These are phyloP conservation scores for Xylaria sp. DNA, from an alignment of 495 filamentous ascomycete species.

Conservation along the genomic window DNA sequence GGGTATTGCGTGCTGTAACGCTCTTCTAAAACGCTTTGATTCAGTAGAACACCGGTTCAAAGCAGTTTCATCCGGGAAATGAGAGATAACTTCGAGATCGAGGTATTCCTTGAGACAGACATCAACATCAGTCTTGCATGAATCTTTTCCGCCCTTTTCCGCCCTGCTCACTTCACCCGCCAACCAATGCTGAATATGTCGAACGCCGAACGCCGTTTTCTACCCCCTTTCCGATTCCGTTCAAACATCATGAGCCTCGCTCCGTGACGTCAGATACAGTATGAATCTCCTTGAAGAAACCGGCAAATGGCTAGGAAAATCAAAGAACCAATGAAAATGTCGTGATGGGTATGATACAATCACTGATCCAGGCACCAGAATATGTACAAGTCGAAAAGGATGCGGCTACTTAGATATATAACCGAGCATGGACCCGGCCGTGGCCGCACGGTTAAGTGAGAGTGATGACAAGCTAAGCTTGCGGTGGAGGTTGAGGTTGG, in stretches of 20 bases:
- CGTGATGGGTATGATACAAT: conserved; percentile 45
- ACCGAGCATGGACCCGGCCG: not conserved
- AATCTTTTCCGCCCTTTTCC: conserved; percentile 27
- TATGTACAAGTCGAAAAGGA: conserved; percentile 42
- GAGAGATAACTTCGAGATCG: conserved; percentile 1
- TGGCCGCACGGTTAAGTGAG: not conserved
- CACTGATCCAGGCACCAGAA: conserved; percentile 37
- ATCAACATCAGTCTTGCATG: conserved; percentile 8
- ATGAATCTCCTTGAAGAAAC: conserved; percentile 35
- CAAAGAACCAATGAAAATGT: conserved; percentile 35
- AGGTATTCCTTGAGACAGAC: conserved; percentile 10
- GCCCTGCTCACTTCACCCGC: conserved; percentile 30
- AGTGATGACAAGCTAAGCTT: conserved; percentile 33
- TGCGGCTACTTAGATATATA: not conserved
- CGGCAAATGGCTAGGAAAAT: conserved; percentile 32
- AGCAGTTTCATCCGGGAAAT: conserved; percentile 16
- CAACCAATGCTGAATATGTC: conserved; percentile 32
- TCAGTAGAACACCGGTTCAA: conserved; percentile 12
- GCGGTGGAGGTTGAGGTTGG: conserved; percentile 43
- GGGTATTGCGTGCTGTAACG: conserved; percentile 28
- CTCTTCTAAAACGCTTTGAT: conserved; percentile 14
- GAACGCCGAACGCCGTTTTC: conserved; percentile 40
- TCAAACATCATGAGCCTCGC: conserved; percentile 35
- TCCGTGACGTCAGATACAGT: conserved; percentile 37
- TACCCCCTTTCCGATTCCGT: conserved; percentile 32